These are phyloP conservation scores for Sugiyamaella boreocaroliniensis DNA, from an alignment of 805 yeast species.

Conservation along the genomic window DNA sequence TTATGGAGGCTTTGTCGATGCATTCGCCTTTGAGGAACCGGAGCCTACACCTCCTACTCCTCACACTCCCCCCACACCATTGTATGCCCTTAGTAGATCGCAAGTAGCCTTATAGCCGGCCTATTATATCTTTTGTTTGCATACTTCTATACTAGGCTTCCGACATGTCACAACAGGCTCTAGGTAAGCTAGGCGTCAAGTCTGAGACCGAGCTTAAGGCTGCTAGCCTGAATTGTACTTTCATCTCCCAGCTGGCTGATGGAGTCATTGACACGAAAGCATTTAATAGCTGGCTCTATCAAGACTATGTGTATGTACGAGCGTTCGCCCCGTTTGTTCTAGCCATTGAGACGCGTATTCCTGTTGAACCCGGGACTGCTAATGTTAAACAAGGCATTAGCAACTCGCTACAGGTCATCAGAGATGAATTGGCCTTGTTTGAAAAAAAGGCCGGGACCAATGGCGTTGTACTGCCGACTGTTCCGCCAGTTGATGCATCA, in stretches of 20 bases:
- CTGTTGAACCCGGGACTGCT: background rate
- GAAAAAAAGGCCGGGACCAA: constrained; percentile 3
- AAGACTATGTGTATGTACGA: constrained; percentile 8
- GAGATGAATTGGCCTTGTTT: constrained; percentile 4
- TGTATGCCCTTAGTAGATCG: too few relatives aligned
- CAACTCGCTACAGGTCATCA: constrained; percentile 2
- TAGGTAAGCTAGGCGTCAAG: background rate
- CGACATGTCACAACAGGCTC: background rate
- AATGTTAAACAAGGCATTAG: background rate
- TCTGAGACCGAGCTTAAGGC: background rate
- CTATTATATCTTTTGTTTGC: too few relatives aligned
- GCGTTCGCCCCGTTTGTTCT: background rate
- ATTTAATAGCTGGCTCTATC: constrained; percentile 10
- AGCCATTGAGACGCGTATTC: constrained; percentile 1
- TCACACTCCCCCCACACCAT: too few relatives aligned
- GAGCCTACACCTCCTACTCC: too few relatives aligned
- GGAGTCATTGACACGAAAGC: background rate
- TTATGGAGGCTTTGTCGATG: too few relatives aligned
- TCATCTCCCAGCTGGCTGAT: background rate
- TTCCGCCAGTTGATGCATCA: constrained; percentile 4
- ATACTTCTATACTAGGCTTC: too few relatives aligned
- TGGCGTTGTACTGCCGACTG: constrained; percentile 3
- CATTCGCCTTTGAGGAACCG: too few relatives aligned
- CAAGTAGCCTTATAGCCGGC: too few relatives aligned
- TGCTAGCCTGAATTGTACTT: background rate